Evolutionary conservation across 2,329 filamentous ascomycete genomes (phyloP).

Genomic region (Botryosphaeria dothidea): DNA sequence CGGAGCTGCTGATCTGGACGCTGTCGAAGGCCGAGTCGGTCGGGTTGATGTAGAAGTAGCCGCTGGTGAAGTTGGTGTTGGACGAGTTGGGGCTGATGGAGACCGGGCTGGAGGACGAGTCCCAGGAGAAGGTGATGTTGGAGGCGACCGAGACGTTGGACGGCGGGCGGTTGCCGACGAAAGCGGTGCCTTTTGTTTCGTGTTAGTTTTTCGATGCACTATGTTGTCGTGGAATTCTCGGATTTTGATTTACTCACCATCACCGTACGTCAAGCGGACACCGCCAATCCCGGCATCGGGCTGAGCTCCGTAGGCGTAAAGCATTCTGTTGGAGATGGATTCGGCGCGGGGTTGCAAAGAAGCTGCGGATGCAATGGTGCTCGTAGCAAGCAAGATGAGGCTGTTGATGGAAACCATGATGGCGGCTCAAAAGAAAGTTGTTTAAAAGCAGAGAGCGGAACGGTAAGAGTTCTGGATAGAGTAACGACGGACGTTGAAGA

Average conservation of each 20-base stretch:
- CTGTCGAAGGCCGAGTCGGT: conserved; percentile 4
- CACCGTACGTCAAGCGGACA: conserved; percentile 6
- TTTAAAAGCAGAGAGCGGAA: conserved; percentile 10
- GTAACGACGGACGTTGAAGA: conserved; percentile 7
- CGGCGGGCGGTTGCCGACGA: conserved; percentile 2
- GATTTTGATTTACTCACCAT: neutral
- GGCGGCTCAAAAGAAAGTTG: neutral
- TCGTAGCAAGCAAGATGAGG: conserved; percentile 4
- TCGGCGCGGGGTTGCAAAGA: neutral
- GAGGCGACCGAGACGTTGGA: conserved; percentile 9
- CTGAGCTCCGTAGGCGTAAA: conserved; percentile 10
- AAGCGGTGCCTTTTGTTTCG: neutral
- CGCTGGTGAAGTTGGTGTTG: neutral
- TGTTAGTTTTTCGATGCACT: no score
- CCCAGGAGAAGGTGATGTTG: conserved; percentile 14
- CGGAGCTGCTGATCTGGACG: neutral
- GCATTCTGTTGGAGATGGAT: neutral
- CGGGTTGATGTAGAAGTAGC: conserved; percentile 16
- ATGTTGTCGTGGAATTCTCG: neutral
- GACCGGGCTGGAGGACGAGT: neutral
- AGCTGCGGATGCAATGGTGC: conserved; percentile 3
- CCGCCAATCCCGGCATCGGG: conserved; percentile 12
- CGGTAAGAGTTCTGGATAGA: neutral
- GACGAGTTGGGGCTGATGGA: conserved; percentile 3
- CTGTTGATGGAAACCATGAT: conserved; percentile 5